Percentiles rank a stretch among this genome's conserved stretches.
Conservation (phyloP, 371 early-diverging fungal species). For the Capillidium rhysosporum region DNA sequence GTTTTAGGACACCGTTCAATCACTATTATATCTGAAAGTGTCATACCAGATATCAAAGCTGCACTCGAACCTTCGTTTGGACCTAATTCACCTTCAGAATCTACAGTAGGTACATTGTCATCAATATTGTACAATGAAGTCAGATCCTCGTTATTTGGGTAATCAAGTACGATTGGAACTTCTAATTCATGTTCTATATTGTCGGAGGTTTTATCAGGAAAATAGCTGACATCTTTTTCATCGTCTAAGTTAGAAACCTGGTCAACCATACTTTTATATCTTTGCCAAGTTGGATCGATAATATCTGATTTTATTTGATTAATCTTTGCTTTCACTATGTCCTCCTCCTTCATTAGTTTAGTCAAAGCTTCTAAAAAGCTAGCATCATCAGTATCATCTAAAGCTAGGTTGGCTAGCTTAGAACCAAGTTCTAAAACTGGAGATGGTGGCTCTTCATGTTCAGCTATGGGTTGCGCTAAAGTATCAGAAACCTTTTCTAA, state of each 20-base stretch:
- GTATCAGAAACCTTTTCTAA: too few relatives aligned
- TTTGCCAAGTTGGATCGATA: not conserved
- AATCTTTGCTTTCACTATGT: not conserved
- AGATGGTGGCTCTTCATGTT: too few relatives aligned
- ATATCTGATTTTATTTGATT: not conserved
- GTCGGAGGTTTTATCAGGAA: not conserved
- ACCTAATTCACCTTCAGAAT: not conserved
- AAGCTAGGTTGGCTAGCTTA: not conserved
- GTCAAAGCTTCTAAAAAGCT: not conserved
- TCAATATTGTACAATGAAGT: not conserved
- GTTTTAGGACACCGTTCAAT: not conserved
- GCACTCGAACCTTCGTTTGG: not conserved
- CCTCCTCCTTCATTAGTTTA: not conserved
- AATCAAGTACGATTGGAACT: not conserved
- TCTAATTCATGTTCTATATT: not conserved
- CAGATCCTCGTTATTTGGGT: not conserved
- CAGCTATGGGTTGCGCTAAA: too few relatives aligned
- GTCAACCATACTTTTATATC: not conserved
- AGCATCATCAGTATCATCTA: not conserved
- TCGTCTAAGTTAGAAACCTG: not conserved
- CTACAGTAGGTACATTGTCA: not conserved
- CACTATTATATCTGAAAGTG: not conserved
- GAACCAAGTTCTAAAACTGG: too few relatives aligned
- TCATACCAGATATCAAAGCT: not conserved
- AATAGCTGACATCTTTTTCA: too few relatives aligned